A percentile compares a stretch with the other conserved stretches of the same genome.
Evolutionary conservation across 2,329 filamentous ascomycete genomes (phyloP).

Genomic region (Curvularia hawaiiensis): DNA sequence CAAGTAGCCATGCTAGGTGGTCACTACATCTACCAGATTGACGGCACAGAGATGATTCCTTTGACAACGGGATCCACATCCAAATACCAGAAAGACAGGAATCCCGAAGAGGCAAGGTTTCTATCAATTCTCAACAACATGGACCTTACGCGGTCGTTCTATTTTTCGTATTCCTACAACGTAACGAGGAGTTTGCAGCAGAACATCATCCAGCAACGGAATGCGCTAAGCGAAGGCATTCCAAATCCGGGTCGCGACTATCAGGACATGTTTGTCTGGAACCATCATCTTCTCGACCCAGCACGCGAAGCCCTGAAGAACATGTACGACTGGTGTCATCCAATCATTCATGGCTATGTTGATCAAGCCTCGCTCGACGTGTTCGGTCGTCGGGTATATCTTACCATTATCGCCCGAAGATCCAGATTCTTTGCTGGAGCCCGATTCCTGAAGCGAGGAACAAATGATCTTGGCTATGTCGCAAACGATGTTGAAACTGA

Average conservation of each 20-base stretch:
- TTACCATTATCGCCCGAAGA: constrained; percentile 89
- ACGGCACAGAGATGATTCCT: constrained; percentile 89
- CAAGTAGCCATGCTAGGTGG: constrained; percentile 96
- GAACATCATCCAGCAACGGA: constrained; percentile 83
- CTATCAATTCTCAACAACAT: constrained; percentile 87
- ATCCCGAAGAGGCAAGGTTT: constrained; percentile 88
- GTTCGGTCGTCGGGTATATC: constrained; percentile 86
- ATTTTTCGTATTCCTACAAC: constrained; percentile 98
- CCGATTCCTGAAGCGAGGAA: constrained; percentile 89
- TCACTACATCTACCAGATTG: constrained; percentile 94
- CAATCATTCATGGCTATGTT: constrained; percentile 94
- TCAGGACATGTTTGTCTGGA: constrained; percentile 99
- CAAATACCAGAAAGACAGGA: constrained; percentile 77
- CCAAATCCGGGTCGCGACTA: constrained; percentile 68
- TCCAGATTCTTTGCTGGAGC: constrained; percentile 95
- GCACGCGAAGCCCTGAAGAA: constrained; percentile 73
- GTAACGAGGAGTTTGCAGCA: constrained; percentile 90
- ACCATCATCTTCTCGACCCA: constrained; percentile 83
- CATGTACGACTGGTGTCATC: constrained; percentile 93
- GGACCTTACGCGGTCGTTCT: constrained; percentile 89
- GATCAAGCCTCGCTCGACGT: constrained; percentile 78
- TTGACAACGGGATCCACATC: constrained; percentile 72
- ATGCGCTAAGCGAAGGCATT: constrained; percentile 68
- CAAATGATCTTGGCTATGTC: constrained; percentile 93
- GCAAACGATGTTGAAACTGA: constrained; percentile 99